Evolutionary conservation across 345 rosid species (phyloP).

Genomic region (Acer yangbiense): DNA sequence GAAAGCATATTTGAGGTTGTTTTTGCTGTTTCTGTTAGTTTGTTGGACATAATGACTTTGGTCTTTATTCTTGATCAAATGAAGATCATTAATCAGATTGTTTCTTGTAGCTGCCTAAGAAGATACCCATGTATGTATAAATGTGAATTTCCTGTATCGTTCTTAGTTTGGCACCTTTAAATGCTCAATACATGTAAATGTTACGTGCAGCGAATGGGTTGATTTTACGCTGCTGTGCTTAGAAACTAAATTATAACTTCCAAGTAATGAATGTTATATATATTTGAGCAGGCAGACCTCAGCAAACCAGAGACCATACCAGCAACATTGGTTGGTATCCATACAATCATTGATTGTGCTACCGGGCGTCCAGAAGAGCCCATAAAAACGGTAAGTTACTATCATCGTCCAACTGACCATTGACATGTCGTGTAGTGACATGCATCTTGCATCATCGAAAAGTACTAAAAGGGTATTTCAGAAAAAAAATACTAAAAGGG

Average conservation of each 20-base stretch:
- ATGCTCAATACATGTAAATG: too few relatives aligned
- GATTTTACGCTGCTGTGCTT: neutral
- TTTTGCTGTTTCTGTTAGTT: neutral
- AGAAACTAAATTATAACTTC: neutral
- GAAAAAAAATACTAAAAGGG: neutral
- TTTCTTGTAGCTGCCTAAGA: neutral
- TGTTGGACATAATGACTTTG: neutral
- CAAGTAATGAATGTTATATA: neutral
- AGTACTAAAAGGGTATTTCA: neutral
- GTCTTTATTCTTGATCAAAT: neutral
- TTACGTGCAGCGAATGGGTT: neutral
- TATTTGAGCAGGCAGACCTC: slow-evolving; percentile 76
- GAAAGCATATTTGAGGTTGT: too few relatives aligned
- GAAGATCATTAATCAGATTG: neutral
- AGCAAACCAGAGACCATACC: slow-evolving; percentile 93
- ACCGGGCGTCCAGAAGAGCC: slow-evolving; percentile 99
- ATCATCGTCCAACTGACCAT: neutral
- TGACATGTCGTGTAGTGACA: neutral
- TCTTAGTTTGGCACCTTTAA: neutral
- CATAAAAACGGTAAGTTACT: slow-evolving; percentile 62
- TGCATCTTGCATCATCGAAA: neutral
- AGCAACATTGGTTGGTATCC: slow-evolving; percentile 92
- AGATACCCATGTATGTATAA: neutral
- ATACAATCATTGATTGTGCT: slow-evolving; percentile 90
- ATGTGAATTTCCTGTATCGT: neutral